Evolutionary conservation across 208 protist genomes (phyloP).

Genomic region (Leishmania aethiopica): DNA sequence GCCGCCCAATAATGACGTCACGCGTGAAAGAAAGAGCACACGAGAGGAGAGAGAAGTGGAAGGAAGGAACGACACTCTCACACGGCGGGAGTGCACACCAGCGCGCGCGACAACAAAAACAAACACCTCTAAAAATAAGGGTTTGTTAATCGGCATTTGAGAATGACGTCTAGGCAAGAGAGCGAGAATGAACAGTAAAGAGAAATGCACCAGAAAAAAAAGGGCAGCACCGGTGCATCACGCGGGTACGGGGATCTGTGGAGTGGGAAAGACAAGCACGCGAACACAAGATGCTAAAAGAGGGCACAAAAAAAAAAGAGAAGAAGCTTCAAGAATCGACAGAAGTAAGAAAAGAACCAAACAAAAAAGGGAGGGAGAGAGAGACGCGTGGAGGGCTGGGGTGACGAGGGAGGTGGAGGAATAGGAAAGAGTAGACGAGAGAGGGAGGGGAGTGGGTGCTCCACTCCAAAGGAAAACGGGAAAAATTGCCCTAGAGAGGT

Average conservation of each 20-base stretch:
- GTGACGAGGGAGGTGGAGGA: neutral
- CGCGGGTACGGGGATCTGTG: neutral
- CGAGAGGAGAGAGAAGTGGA: neutral
- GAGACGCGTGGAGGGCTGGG: neutral
- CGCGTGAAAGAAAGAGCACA: neutral
- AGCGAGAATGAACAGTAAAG: neutral
- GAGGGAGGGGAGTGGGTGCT: neutral
- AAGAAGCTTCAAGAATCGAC: neutral
- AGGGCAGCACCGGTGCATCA: neutral
- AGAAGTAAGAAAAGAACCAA: neutral
- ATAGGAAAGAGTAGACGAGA: neutral
- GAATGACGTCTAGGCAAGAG: neutral
- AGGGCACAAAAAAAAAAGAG: neutral
- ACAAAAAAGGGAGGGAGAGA: neutral
- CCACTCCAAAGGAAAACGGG: neutral
- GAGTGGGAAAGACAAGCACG: neutral
- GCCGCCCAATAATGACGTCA: neutral
- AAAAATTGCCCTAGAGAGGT: neutral
- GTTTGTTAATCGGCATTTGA: neutral
- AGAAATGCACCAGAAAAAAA: neutral
- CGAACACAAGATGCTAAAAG: neutral
- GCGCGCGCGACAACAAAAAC: neutral
- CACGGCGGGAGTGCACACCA: neutral
- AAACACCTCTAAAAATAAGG: neutral
- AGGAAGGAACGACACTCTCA: neutral